Evolutionary conservation across 2,329 filamentous ascomycete species (phyloP), one percentile per base, ranked within the genome.

Genomic region (Xylariaceae sp.): DNA sequence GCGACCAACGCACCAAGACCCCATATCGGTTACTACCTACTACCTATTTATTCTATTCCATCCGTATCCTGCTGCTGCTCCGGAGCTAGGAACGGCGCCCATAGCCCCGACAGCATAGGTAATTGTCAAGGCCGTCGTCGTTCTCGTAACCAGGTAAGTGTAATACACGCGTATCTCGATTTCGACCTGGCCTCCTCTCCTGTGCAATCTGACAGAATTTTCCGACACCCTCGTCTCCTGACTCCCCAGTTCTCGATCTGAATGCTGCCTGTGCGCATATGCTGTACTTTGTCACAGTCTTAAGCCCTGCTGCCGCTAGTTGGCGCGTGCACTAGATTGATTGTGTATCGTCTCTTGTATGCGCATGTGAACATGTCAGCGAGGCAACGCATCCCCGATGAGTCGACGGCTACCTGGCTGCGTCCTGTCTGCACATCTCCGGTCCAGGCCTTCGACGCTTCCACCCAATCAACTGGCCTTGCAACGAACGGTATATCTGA

Each of bases 91-190:
- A 37, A 41, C 41, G 48, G 45, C 51, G 19, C 21, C 45, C 32
- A 44, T 32, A 47, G 47, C 19, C 49, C 49, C 50, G 22, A 40
- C 26, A 36, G 49, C 47, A 43, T 53, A 51, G n/a, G n/a, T n/a
- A n/a, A 49, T 51, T 55, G 53, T 47, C 42, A 39, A 42, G 47
- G 36, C 50, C 30, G 21, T 46, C 34, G n/a, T 41, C 47, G n/a
- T 30, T 40, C 30, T 18, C 46, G 43, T 37, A 26, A 10, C 32
- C 26, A 10, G 45, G 45, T 56, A 54, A 51, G 52, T 48, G 12
- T 16, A 5, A n/a, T n/a, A n/a, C 26, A 45, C 40, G 22, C 34
- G 34, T 43, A n/a, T 37, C 43, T 43, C 40, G 39, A 36, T 18
- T 18, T 36, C n/a, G 19, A 26, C 34, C 16, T 26, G 7, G 12